Conservation (phyloP, 805 yeast species). For the Jamesozyma spencerorum region DNA sequence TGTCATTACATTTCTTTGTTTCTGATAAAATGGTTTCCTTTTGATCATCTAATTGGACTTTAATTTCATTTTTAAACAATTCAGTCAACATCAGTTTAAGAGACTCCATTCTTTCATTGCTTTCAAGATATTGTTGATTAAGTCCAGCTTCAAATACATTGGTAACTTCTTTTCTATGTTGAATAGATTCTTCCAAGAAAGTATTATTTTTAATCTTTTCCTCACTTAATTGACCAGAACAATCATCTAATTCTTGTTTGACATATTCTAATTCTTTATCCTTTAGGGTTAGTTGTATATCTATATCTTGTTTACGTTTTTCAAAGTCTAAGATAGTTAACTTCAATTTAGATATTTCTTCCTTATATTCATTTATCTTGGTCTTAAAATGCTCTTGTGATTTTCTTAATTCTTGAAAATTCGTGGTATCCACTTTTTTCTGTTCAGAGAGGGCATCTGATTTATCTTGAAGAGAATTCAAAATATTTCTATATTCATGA, state of each 20-base stretch:
- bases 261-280: constrained; percentile 30
- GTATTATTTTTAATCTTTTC: constrained; percentile 34
- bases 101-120: background rate
- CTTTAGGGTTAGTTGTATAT: constrained; percentile 17
- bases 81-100: background rate
- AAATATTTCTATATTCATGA: constrained; percentile 15
- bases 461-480: constrained; percentile 18
- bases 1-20: too few relatives aligned
- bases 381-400: constrained; percentile 15
- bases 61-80: too few relatives aligned
- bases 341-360: constrained; percentile 17
- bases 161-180: constrained; percentile 6
- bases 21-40: too few relatives aligned
- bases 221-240: constrained; percentile 39
- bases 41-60: too few relatives aligned
- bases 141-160: background rate
- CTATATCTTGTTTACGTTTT: constrained; percentile 15
- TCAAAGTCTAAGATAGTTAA: constrained; percentile 20
- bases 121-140: background rate
- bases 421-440: constrained; percentile 17
- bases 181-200: constrained; percentile 15
- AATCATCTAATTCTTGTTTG: constrained; percentile 33
- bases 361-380: constrained; percentile 15
- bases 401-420: constrained; percentile 16
- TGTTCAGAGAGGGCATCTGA: constrained; percentile 17